Conservation (phyloP, 2,329 filamentous ascomycete species). For the Penicillium sp. region DNA sequence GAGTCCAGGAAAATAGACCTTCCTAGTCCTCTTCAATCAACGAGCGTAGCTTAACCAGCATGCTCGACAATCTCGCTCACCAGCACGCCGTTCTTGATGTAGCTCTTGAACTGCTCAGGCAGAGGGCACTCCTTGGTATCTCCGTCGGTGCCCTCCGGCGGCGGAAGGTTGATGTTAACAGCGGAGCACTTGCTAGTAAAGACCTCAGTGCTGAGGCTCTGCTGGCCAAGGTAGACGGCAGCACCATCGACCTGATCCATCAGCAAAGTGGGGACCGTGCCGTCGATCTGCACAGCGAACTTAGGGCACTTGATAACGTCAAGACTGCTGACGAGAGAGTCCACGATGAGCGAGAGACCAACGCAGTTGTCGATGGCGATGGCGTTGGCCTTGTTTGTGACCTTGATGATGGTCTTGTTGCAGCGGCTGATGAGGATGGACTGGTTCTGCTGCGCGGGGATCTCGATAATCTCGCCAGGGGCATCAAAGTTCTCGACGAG, state of each 20-base stretch:
- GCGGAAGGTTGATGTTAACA: slow-evolving; percentile 81
- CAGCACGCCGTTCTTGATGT: slow-evolving; percentile 71
- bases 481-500: slow-evolving; percentile 92
- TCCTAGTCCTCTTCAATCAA: not conserved
- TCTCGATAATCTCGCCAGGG: slow-evolving; percentile 68
- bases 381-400: slow-evolving; percentile 94
- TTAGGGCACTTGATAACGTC: slow-evolving; percentile 95
- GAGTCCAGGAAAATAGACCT: not conserved
- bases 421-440: slow-evolving; percentile 90
- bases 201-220: slow-evolving; percentile 74
- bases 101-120: slow-evolving; percentile 86
- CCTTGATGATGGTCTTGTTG: slow-evolving; percentile 82
- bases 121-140: slow-evolving; percentile 86
- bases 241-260: slow-evolving; percentile 93
- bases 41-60: slow-evolving; percentile 58
- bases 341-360: slow-evolving; percentile 79
- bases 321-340: slow-evolving; percentile 83
- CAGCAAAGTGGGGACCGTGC: slow-evolving; percentile 79
- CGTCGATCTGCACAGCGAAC: slow-evolving; percentile 90
- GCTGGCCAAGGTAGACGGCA: slow-evolving; percentile 78
- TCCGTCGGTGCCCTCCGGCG: slow-evolving; percentile 62
- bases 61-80: slow-evolving; percentile 96
- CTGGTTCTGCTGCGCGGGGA: slow-evolving; percentile 78
- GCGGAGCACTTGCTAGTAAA: slow-evolving; percentile 85
- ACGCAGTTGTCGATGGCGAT: slow-evolving; percentile 89